Percentiles rank a stretch among this genome's conserved stretches.
These are phyloP conservation scores for Corynespora cassiicola DNA, from an alignment of 2,329 filamentous ascomycete species.

Conservation along the genomic window DNA sequence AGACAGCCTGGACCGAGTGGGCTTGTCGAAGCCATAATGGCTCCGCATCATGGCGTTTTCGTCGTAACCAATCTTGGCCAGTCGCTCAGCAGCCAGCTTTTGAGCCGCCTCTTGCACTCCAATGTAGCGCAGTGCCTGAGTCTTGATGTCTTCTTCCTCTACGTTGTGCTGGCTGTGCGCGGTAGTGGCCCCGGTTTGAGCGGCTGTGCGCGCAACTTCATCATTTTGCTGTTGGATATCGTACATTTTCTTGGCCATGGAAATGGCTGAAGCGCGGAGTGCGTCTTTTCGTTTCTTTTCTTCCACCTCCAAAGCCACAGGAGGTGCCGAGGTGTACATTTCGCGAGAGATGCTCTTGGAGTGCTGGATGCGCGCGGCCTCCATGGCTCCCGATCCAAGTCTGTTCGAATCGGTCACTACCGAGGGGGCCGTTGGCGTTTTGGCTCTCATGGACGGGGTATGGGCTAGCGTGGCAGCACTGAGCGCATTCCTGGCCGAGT, in stretches of 20 bases:
- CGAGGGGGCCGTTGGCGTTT: slow-evolving; percentile 15
- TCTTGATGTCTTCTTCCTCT: slow-evolving; percentile 56
- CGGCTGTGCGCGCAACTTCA: slow-evolving; percentile 49
- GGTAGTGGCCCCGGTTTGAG: slow-evolving; percentile 43
- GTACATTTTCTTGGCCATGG: slow-evolving; percentile 91
- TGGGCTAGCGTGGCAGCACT: slow-evolving; percentile 76
- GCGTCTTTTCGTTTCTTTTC: slow-evolving; percentile 76
- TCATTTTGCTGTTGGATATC: slow-evolving; percentile 69
- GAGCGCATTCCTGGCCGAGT: slow-evolving; percentile 71
- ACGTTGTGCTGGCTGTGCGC: slow-evolving; percentile 35
- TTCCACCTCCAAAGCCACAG: slow-evolving; percentile 73
- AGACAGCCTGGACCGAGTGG: slow-evolving; percentile 57
- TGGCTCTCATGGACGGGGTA: slow-evolving; percentile 43
- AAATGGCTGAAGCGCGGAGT: slow-evolving; percentile 81
- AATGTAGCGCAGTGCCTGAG: slow-evolving; percentile 58
- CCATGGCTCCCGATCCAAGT: slow-evolving; percentile 58
- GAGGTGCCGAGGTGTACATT: slow-evolving; percentile 80
- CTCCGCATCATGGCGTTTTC: slow-evolving; percentile 71
- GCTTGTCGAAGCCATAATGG: slow-evolving; percentile 73
- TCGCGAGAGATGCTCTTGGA: slow-evolving; percentile 73
- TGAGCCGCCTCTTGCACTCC: slow-evolving; percentile 87
- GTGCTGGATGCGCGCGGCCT: slow-evolving; percentile 69
- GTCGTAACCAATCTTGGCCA: slow-evolving; percentile 80
- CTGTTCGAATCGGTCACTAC: slow-evolving; percentile 41
- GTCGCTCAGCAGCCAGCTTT: slow-evolving; percentile 80